A percentile compares a stretch with the other conserved stretches of the same genome.
These are phyloP conservation scores for Aureobasidium sp. DNA, from an alignment of 2,329 filamentous ascomycete genomes.

Conservation along the genomic window DNA sequence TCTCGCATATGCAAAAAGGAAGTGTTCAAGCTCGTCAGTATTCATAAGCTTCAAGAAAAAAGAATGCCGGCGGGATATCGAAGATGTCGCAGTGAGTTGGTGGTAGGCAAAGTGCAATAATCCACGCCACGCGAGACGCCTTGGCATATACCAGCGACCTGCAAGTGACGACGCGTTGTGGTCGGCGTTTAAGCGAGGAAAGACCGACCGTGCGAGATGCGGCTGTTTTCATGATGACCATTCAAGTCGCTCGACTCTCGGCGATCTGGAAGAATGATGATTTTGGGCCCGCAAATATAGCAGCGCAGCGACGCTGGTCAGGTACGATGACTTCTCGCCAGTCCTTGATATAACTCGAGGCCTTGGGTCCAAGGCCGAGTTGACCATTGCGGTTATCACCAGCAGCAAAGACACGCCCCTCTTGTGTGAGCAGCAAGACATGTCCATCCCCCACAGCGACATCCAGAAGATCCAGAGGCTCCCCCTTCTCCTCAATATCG, in stretches of 20 bases:
- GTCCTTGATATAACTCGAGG: conserved; percentile 20
- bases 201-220: background rate
- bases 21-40: background rate
- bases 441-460: conserved; percentile 54
- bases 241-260: background rate
- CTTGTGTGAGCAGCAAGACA: conserved; percentile 48
- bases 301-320: background rate
- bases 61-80: background rate
- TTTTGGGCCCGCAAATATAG: conserved; percentile 9
- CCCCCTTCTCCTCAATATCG: conserved; percentile 34
- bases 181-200: background rate
- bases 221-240: background rate
- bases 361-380: conserved; percentile 38
- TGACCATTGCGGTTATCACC: conserved; percentile 55
- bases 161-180: background rate
- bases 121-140: background rate
- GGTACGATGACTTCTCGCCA: conserved; percentile 22
- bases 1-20: background rate
- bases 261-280: conserved; percentile 1
- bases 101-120: background rate
- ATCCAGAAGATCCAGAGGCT: conserved; percentile 44
- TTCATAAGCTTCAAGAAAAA: background rate
- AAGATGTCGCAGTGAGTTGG: background rate
- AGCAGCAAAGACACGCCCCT: conserved; percentile 47
- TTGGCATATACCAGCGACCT: background rate